Percentiles rank a stretch among this genome's conserved stretches.
phyloP scores from a whole-genome alignment of 345 rosid species.

The Populus deltoides region DNA sequence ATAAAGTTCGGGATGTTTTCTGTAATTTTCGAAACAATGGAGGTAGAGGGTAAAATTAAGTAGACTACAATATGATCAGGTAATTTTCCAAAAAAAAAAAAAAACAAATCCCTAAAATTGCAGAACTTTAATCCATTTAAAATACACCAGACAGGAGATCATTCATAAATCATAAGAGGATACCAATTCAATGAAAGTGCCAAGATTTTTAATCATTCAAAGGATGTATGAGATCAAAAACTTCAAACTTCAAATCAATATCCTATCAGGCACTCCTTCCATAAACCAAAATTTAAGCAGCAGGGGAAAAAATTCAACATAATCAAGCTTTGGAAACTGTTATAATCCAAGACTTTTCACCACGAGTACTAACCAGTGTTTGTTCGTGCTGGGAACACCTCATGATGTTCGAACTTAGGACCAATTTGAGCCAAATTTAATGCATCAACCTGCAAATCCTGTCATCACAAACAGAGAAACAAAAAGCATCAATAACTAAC shows the following conservation, averaged over 20 bases:
- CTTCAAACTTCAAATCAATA: neutral
- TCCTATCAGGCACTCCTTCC: neutral
- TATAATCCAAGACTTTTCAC: neutral
- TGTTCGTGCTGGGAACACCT: conserved; percentile 83
- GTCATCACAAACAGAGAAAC: conserved; percentile 17
- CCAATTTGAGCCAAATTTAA: conserved; percentile 77
- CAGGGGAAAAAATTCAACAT: neutral
- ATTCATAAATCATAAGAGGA: neutral
- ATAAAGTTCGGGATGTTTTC: too few relatives aligned
- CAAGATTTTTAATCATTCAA: neutral
- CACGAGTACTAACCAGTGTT: conserved; percentile 68
- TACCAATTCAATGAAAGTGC: neutral
- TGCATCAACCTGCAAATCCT: conserved; percentile 77
- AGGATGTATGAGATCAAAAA: neutral
- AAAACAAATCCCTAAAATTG: neutral
- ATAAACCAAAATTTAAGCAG: too few relatives aligned
- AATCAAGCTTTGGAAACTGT: neutral
- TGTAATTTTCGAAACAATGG: too few relatives aligned
- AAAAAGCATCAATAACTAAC: neutral
- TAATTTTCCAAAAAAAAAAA: too few relatives aligned
- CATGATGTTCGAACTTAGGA: conserved; percentile 89
- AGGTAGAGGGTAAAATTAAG: too few relatives aligned
- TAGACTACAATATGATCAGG: too few relatives aligned
- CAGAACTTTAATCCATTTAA: neutral
- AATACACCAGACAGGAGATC: neutral